Percentiles rank a stretch among this genome's conserved stretches.
Evolutionary conservation across 257 asterid genomes (phyloP).

Genomic region (Asclepias syriaca): DNA sequence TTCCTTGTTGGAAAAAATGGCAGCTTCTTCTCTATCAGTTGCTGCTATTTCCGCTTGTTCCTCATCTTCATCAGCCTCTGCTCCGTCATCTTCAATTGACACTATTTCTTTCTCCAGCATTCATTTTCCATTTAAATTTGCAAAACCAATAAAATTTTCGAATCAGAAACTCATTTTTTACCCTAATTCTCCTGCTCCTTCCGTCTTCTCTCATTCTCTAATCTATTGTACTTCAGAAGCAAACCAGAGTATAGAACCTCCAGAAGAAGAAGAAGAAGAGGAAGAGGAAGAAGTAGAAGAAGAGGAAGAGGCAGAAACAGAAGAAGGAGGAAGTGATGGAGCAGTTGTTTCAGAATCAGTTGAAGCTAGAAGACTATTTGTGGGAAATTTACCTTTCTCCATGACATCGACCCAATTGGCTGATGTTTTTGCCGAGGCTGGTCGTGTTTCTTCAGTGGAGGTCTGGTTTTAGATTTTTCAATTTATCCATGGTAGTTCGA

Average conservation of each 20-base stretch:
- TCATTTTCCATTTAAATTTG: constrained; percentile 11
- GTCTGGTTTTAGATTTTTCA: constrained; percentile 23
- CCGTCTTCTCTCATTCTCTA: constrained; percentile 9
- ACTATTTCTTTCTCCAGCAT: constrained; percentile 14
- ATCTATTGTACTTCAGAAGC: constrained; percentile 24
- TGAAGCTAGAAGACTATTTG: constrained; percentile 67
- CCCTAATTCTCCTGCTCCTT: constrained; percentile 3
- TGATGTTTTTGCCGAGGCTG: constrained; percentile 80
- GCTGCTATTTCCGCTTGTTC: constrained; percentile 38
- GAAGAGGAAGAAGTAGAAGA: constrained; percentile 12
- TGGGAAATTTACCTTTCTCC: constrained; percentile 84
- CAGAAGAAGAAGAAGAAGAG: background rate
- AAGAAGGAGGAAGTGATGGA: constrained; percentile 26
- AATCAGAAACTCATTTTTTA: background rate
- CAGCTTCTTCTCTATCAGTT: constrained; percentile 47
- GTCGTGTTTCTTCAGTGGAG: constrained; percentile 70
- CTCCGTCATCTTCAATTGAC: constrained; percentile 21
- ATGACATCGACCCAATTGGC: constrained; percentile 70
- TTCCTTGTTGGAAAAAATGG: constrained; percentile 27
- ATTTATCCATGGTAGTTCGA: background rate
- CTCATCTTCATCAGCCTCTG: constrained; percentile 15
- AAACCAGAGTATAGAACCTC: constrained; percentile 11
- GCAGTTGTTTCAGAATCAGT: constrained; percentile 30
- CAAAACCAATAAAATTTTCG: constrained; percentile 8
- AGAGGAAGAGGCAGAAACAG: constrained; percentile 25